A percentile compares a stretch with the other conserved stretches of the same genome.
Evolutionary conservation across 805 yeast species (phyloP).

Genomic region (Debaryomyces hansenii): DNA sequence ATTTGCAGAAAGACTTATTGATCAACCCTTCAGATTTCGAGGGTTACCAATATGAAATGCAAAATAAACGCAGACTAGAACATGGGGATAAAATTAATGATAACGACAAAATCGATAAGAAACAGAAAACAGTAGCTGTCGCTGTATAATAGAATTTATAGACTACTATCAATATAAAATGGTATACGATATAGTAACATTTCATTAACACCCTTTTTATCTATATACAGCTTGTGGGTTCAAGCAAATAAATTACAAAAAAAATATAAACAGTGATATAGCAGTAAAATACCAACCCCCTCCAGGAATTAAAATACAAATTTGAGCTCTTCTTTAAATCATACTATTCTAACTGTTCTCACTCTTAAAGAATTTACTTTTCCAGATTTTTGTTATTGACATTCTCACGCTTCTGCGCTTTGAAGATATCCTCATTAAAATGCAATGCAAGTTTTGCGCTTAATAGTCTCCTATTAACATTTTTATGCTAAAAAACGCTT

Average conservation of each 20-base stretch:
- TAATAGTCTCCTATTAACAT: neutral
- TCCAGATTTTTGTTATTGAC: neutral
- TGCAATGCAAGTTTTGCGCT: neutral
- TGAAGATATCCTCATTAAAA: neutral
- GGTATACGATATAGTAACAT: neutral
- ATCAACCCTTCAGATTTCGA: conserved; percentile 15
- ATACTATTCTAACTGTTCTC: neutral
- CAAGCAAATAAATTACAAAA: conserved; percentile 3
- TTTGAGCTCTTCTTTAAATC: neutral
- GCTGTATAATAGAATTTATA: conserved; percentile 1
- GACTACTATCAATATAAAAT: neutral
- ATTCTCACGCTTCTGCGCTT: neutral
- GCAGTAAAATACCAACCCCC: neutral
- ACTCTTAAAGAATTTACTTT: neutral
- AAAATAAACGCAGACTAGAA: conserved; percentile 2
- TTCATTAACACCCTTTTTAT: conserved; percentile 2
- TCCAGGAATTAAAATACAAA: neutral
- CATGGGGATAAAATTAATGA: conserved; percentile 1
- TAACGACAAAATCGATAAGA: neutral
- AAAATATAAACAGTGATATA: neutral
- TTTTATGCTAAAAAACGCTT: conserved; percentile 42
- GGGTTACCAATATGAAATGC: neutral
- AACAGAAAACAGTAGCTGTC: conserved; percentile 1
- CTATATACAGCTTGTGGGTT: conserved; percentile 11
- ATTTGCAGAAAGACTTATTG: conserved; percentile 30